Evolutionary conservation across 2,329 filamentous ascomycete species (phyloP).

Genomic region (Arthrobotrys sphaeroides): DNA sequence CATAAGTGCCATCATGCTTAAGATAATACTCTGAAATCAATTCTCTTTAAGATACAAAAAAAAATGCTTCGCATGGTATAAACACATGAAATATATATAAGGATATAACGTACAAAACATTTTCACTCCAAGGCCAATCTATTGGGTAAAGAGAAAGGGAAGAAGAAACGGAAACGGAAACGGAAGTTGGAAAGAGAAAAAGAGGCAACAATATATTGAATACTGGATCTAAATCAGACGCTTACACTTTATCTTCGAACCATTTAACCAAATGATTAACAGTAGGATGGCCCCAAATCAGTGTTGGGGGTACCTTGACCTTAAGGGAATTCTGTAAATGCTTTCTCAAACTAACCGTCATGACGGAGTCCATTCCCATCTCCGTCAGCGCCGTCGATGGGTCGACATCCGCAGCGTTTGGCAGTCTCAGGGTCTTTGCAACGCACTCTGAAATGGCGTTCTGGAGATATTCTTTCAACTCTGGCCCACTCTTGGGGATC

Average conservation of each 20-base stretch:
- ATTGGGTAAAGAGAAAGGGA: neutral
- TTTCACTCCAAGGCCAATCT: neutral
- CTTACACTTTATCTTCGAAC: constrained; percentile 56
- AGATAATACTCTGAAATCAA: neutral
- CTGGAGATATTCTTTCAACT: constrained; percentile 59
- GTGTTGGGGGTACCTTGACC: constrained; percentile 61
- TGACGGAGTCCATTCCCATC: constrained; percentile 62
- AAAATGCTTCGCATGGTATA: neutral
- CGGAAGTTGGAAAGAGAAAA: neutral
- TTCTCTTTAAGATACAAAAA: neutral
- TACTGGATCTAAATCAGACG: neutral
- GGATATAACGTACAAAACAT: too few species aligned
- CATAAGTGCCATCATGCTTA: too few species aligned
- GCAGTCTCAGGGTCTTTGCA: constrained; percentile 60
- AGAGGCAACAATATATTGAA: neutral
- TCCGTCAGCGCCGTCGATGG: constrained; percentile 60
- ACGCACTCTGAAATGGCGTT: constrained; percentile 60
- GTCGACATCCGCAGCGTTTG: constrained; percentile 60
- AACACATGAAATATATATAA: neutral
- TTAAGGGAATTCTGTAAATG: constrained; percentile 60
- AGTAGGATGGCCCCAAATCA: constrained; percentile 63
- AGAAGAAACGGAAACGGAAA: neutral
- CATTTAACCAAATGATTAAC: constrained; percentile 61
- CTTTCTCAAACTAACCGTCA: constrained; percentile 61
- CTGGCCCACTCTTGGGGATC: constrained; percentile 54